Evolutionary conservation across 768 basidiomycete species (phyloP).

Genomic region (Phallus indusiatus): DNA sequence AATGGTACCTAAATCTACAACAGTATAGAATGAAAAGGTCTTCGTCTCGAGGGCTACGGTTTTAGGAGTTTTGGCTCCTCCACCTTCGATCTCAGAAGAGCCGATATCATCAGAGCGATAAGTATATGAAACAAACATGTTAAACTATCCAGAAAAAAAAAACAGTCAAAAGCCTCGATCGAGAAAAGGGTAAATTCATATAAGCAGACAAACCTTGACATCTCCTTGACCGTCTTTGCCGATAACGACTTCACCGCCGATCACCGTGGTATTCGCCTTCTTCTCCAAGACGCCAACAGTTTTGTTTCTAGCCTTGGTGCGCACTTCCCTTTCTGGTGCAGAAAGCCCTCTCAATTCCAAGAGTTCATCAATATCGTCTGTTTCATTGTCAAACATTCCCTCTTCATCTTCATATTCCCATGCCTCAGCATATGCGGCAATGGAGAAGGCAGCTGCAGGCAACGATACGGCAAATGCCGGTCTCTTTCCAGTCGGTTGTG

Average conservation of each 20-base stretch:
- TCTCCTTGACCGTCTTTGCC: conserved; percentile 69
- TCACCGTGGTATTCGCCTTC: conserved; percentile 79
- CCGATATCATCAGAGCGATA: conserved; percentile 85
- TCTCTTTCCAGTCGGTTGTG: conserved; percentile 31
- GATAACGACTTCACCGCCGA: conserved; percentile 84
- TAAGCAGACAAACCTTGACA: conserved; percentile 52
- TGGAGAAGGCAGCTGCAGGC: conserved; percentile 67
- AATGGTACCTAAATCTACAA: conserved; percentile 69
- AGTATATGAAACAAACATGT: conserved; percentile 89
- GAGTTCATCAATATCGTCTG: conserved; percentile 36
- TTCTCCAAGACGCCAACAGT: conserved; percentile 79
- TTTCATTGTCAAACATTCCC: conserved; percentile 51
- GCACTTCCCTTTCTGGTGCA: conserved; percentile 3
- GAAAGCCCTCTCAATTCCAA: conserved; percentile 35
- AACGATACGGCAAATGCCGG: conserved; percentile 75
- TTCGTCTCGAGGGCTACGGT: conserved; percentile 62
- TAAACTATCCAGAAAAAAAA: conserved; percentile 50
- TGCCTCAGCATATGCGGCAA: conserved; percentile 88
- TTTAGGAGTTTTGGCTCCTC: conserved; percentile 26
- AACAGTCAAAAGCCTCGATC: neutral
- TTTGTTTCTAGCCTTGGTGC: conserved; percentile 16
- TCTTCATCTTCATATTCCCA: conserved; percentile 99
- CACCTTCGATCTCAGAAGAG: conserved; percentile 42
- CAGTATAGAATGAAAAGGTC: conserved; percentile 84
- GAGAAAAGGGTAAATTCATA: neutral